Evolutionary conservation across 352 stramenopile genomes (phyloP).

Genomic region (Peronospora farinosa): DNA sequence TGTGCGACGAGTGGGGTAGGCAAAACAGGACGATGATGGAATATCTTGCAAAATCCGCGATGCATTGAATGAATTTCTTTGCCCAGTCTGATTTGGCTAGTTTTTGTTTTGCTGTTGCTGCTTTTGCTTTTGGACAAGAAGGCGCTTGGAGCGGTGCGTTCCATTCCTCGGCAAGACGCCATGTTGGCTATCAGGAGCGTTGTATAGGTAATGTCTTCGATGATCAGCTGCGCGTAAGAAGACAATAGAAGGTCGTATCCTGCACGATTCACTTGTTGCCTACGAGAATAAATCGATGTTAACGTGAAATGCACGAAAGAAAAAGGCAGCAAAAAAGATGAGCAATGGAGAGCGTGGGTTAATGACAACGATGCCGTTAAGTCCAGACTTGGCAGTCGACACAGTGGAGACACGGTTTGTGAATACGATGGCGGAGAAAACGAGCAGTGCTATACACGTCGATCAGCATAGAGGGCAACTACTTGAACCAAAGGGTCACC

Average conservation of each 20-base stretch:
- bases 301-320: conserved; percentile 54
- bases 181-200: neutral
- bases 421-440: conserved; percentile 33
- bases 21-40: conserved; percentile 7
- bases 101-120: conserved; percentile 5
- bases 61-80: neutral
- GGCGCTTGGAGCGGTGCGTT: neutral
- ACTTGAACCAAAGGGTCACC: conserved; percentile 1
- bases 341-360: conserved; percentile 29
- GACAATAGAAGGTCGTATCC: conserved; percentile 61
- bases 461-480: conserved; percentile 18
- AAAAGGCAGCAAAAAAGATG: conserved; percentile 22
- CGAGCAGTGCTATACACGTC: conserved; percentile 21
- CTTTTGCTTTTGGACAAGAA: conserved; percentile 13
- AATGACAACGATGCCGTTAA: conserved; percentile 39
- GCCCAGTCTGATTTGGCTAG: conserved; percentile 4
- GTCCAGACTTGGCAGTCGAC: conserved; percentile 27
- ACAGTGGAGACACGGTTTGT: conserved; percentile 31
- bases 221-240: conserved; percentile 52
- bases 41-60: neutral
- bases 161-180: conserved; percentile 3
- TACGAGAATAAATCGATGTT: conserved; percentile 46
- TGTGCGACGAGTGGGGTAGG: conserved; percentile 56
- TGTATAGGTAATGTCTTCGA: conserved; percentile 42
- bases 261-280: conserved; percentile 47